A percentile compares a stretch with the other conserved stretches of the same genome.
Evolutionary conservation across 176 grass and related monocot genomes (phyloP).

Genomic region (Cocos nucifera): DNA sequence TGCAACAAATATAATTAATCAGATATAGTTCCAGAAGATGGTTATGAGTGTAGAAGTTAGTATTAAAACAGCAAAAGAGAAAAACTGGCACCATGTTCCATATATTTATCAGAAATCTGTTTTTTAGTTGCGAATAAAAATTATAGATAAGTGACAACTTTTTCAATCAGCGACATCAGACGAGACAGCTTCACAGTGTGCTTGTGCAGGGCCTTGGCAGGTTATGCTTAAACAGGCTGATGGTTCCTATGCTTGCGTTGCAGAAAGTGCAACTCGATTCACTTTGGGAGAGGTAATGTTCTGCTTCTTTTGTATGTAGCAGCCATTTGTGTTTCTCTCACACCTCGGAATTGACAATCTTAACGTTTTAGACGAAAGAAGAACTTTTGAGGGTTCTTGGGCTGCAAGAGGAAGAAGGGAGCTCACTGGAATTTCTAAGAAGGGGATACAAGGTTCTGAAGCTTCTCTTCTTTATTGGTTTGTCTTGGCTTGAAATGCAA

Average conservation of each 20-base stretch:
- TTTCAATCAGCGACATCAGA: neutral
- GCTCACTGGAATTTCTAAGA: constrained; percentile 84
- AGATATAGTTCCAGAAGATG: no score
- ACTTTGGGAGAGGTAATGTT: constrained; percentile 78
- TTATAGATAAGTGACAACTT: no score
- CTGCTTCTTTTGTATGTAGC: neutral
- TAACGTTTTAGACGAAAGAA: constrained; percentile 59
- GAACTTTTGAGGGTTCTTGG: constrained; percentile 86
- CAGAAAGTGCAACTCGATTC: constrained; percentile 79
- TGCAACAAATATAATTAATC: no score
- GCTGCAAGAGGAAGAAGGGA: constrained; percentile 91
- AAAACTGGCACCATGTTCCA: no score
- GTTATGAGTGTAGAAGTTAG: no score
- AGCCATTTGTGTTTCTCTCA: neutral
- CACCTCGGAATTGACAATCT: constrained; percentile 2
- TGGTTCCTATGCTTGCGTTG: constrained; percentile 91
- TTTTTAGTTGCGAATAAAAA: no score
- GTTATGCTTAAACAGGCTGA: constrained; percentile 90
- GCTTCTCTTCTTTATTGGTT: neutral
- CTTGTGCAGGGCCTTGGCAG: constrained; percentile 79
- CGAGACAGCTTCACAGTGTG: neutral
- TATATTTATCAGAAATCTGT: no score
- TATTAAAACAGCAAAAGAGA: no score
- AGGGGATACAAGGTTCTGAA: constrained; percentile 80
- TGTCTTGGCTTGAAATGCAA: neutral